Base-by-base conservation (phyloP, 345 rosid species). In the Populus pruinosa region DNA sequence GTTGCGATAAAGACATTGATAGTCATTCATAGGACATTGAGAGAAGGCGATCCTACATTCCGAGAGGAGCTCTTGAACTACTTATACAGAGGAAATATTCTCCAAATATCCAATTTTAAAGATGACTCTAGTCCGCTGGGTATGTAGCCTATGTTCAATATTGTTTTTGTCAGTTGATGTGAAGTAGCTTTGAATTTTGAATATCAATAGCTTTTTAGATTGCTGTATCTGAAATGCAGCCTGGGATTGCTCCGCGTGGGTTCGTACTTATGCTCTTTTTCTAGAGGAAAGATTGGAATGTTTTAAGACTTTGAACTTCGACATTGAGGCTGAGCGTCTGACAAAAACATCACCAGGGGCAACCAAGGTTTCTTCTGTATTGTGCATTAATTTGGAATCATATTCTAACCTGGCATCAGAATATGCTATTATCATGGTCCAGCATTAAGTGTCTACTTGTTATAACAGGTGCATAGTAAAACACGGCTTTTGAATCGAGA, bases 241-340 rank as follows among this genome's bases (percentile, higher is more conserved):
- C n/a, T 96, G 99, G 98, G 98, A 96, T 79, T 93, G 96, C 82
- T 96, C 98, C 5, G 96, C 97, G 6, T 96, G 99, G 99, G 92
- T 90, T 38, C 85, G 99, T 43, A 89, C 96, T 1, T 96, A 93
- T 74, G 96, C 98, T 10, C 96, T 89, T 6, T 96, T 92, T 76
- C 80, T 96, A 11, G 98, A 96, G 87, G 98, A 96, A 78, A 80
- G 97, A 69, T 90, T 96, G 21, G 98, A 96, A 83, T 96, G 99
- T 69, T 96, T 90, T 69, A 83, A 94, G 64, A 81, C 85, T 72
- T 88, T 96, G 81, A 92, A 86, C 73, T 96, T 90, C 67, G 98
- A 92, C 47, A 92, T 96, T 10, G 99, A 96, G 77, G 85, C 97
- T 2, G 98, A 93, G 70, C 88, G 93, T 71, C 82, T 93, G 76